Evolutionary conservation across 345 rosid genomes (phyloP).

Genomic region (Eutrema japonicum): DNA sequence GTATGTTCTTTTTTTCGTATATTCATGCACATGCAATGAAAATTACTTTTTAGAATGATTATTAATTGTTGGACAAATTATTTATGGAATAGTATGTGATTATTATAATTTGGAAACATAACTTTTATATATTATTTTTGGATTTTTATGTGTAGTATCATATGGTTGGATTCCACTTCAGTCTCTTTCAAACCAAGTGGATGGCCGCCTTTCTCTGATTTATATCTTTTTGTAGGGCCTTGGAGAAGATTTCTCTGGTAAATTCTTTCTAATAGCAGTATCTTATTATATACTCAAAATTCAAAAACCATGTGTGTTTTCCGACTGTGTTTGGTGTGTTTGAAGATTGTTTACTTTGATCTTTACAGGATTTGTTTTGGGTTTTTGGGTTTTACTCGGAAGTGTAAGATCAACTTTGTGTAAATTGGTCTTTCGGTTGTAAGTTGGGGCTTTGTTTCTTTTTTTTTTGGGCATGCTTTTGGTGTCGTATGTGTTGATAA

Average conservation of each 20-base stretch:
- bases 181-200: slow-evolving; percentile 56
- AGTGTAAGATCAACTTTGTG: too few species aligned
- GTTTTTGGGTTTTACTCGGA: too few species aligned
- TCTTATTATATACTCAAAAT: neutral
- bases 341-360: too few species aligned
- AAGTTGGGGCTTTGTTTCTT: too few species aligned
- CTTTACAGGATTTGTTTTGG: too few species aligned
- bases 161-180: slow-evolving; percentile 59
- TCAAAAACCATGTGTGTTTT: too few species aligned
- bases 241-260: neutral
- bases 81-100: neutral
- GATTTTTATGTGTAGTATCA: slow-evolving; percentile 24
- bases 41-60: neutral
- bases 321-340: too few species aligned
- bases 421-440: too few species aligned
- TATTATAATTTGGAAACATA: neutral
- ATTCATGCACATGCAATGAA: slow-evolving; percentile 31
- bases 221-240: slow-evolving; percentile 2
- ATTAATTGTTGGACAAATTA: slow-evolving; percentile 2
- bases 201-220: slow-evolving; percentile 28
- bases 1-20: slow-evolving; percentile 8
- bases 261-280: neutral
- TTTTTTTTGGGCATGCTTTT: too few species aligned
- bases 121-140: neutral
- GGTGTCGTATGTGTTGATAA: too few species aligned